phyloP scores from a whole-genome alignment of 805 yeast genomes.

The Saccharomycopsis lassenensis region DNA sequence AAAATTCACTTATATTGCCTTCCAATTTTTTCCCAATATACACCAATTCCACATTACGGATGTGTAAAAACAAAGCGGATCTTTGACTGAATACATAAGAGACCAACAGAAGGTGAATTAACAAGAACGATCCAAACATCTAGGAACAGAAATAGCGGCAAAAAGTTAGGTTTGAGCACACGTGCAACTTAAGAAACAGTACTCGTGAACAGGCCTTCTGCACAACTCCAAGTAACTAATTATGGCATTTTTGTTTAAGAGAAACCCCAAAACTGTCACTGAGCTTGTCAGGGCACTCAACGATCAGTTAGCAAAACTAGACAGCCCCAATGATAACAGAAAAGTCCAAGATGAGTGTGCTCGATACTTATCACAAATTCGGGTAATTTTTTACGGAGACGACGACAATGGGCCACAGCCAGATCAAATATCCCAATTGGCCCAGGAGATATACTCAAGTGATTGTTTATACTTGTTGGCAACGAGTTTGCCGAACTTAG shows the following conservation, averaged over 20 bases:
- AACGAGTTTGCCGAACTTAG: constrained; percentile 50
- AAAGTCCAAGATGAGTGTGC: constrained; percentile 64
- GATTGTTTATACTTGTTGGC: constrained; percentile 60
- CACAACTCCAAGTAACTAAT: constrained; percentile 3
- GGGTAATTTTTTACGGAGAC: constrained; percentile 58
- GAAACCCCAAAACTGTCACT: constrained; percentile 82
- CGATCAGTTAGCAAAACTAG: constrained; percentile 62
- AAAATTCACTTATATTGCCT: too few species aligned
- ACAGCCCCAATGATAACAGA: constrained; percentile 28
- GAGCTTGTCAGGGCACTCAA: constrained; percentile 69
- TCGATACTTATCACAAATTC: constrained; percentile 52
- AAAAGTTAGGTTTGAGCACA: too few species aligned
- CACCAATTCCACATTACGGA: too few species aligned
- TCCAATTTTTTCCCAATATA: too few species aligned
- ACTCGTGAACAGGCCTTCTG: too few species aligned
- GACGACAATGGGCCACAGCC: constrained; percentile 53
- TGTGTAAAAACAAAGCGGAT: too few species aligned
- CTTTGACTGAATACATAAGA: too few species aligned
- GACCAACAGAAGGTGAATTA: too few species aligned
- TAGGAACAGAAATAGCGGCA: too few species aligned
- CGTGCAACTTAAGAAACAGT: too few species aligned
- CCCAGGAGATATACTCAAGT: constrained; percentile 66
- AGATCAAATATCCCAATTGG: constrained; percentile 64
- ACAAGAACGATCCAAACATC: too few species aligned
- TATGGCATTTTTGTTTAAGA: constrained; percentile 86